phyloP scores from a whole-genome alignment of 495 filamentous ascomycete genomes.

The Glarea lozoyensis region DNA sequence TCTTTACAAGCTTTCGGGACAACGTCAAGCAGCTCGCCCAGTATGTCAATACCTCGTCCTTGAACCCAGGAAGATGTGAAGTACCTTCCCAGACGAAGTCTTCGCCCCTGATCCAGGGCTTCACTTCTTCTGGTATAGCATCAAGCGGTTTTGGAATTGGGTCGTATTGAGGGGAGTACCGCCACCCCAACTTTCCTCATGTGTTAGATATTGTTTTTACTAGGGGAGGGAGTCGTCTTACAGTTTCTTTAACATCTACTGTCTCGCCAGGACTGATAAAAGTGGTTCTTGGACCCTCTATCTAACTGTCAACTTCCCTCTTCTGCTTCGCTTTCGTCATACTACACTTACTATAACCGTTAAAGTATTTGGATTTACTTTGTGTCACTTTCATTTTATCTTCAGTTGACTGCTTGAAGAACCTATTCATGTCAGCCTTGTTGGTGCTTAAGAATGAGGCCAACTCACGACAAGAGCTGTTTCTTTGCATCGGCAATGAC shows the following conservation, averaged over 20 bases:
- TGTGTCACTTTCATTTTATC: constrained; percentile 28
- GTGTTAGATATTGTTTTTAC: neutral
- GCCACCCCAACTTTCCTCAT: constrained; percentile 17
- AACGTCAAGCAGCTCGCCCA: constrained; percentile 37
- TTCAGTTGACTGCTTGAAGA: constrained; percentile 35
- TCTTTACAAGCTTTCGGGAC: constrained; percentile 35
- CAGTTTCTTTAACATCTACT: constrained; percentile 21
- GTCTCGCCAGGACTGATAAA: constrained; percentile 19
- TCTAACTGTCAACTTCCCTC: neutral
- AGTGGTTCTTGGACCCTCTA: constrained; percentile 9
- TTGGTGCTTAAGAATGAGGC: neutral
- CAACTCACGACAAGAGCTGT: constrained; percentile 21
- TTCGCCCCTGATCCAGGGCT: constrained; percentile 29
- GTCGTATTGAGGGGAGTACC: constrained; percentile 37
- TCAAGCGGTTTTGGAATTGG: constrained; percentile 30
- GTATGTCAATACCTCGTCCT: constrained; percentile 35
- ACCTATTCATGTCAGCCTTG: constrained; percentile 18
- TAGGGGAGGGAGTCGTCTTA: neutral
- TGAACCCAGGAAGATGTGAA: constrained; percentile 37
- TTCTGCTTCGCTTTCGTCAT: neutral
- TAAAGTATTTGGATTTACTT: constrained; percentile 19
- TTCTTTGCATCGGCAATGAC: constrained; percentile 34
- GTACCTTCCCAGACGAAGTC: constrained; percentile 40
- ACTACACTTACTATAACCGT: constrained; percentile 23
- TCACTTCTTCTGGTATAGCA: constrained; percentile 26